Evolutionary conservation across 108 stramenopile species (phyloP), one percentile per base, ranked within the genome.

Genomic region (Aurantiochytrium sp.): DNA sequence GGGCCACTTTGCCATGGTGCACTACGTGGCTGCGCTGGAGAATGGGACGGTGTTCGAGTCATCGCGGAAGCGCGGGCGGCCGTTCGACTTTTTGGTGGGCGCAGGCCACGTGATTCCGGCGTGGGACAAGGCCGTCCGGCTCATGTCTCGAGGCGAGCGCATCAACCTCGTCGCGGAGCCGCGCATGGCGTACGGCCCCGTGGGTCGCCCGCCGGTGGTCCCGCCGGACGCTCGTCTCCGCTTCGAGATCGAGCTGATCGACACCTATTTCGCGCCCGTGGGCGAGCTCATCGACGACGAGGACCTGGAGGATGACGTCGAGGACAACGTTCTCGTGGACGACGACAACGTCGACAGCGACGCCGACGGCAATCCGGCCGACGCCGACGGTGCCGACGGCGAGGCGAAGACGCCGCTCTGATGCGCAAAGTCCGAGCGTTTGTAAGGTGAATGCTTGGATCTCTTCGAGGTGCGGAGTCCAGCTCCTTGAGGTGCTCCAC

Each of bases 161-260:
- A 94, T 92, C 4, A 91, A 91, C 86, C 88, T 95, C 24, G 92
- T 90, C 19, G 91, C 96, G 53, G 95, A 96, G 3, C 92, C 95
- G 50, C 65, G 89, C 34, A 94, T 93, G 81, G 96, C 91, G 8
- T 97, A 96, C 89, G 96, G 97, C 32, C 89, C 88, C 31, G 86
- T 85, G 41, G 96, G 96, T 8, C 93, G 90, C 87, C 93, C 92
- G 36, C 96, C 96, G 1, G 87, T 91, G 32, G 93, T 97, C 39
- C 96, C 96, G 2, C 94, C 96, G 27, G 86, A 91, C 53, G 87
- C 93, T 3, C 93, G 93, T 27, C 93, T 96, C n/a, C 86, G 93
- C 52, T 97, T 94, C 85, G 93, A 94, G 69, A 86, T 96, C 2
- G 95, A 97, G 89, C 86, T 96, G 34, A 87, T 96, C 45, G 86